phyloP scores from a whole-genome alignment of 75 land plant genomes.

The Selaginella moellendorffii region DNA sequence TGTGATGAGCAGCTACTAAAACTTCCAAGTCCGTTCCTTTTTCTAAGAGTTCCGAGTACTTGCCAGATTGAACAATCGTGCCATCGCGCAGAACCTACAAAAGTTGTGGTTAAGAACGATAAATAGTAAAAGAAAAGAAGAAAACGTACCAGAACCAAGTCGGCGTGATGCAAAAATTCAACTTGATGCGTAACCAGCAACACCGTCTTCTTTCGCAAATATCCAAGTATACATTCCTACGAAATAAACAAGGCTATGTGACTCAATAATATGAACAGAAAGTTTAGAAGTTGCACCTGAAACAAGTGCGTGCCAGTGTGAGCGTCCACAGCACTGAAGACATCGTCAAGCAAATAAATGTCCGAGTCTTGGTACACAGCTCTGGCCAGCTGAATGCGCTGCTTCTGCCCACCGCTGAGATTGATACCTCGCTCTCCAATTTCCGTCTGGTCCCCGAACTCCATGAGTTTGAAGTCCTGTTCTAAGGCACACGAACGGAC shows the following conservation, averaged over 20 bases:
- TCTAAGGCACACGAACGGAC: slow-evolving; percentile 22
- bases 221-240: slow-evolving; percentile 59
- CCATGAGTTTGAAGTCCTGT: slow-evolving; percentile 16
- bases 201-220: slow-evolving; percentile 45
- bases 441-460: slow-evolving; percentile 25
- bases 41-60: slow-evolving; percentile 39
- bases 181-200: slow-evolving; percentile 85
- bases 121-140: neutral
- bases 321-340: slow-evolving; percentile 25
- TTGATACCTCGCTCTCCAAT: slow-evolving; percentile 25
- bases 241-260: neutral
- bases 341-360: slow-evolving; percentile 20
- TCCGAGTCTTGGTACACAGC: slow-evolving; percentile 23
- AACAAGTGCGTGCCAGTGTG: slow-evolving; percentile 22
- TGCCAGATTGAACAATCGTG: slow-evolving; percentile 51
- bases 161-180: slow-evolving; percentile 64
- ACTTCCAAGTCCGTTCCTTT: slow-evolving; percentile 46
- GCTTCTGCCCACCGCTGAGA: slow-evolving; percentile 26
- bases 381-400: slow-evolving; percentile 21
- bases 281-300: slow-evolving; percentile 8
- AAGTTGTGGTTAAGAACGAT: neutral
- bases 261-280: neutral
- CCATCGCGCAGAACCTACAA: slow-evolving; percentile 73
- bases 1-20: slow-evolving; percentile 54
- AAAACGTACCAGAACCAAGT: slow-evolving; percentile 50